Conservation (phyloP, 2,329 filamentous ascomycete genomes). For the Helotiales sp. region DNA sequence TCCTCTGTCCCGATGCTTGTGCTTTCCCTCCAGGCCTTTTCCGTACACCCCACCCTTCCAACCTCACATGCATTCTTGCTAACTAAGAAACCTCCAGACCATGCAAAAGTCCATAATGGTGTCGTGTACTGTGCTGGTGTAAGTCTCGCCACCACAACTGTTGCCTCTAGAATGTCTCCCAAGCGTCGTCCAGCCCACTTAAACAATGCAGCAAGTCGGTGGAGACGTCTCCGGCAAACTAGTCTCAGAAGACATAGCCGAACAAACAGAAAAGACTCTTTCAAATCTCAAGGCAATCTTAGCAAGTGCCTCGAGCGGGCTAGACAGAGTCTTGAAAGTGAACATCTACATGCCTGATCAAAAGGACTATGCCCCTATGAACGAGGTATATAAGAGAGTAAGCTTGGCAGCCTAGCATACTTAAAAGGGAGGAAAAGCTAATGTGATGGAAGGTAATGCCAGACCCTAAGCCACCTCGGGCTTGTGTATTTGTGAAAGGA, state of each 20-base stretch:
- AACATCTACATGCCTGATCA: slow-evolving; percentile 20
- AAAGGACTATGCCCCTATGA: slow-evolving; percentile 15
- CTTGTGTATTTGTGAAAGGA: slow-evolving; percentile 17
- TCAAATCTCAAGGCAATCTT: slow-evolving; percentile 6
- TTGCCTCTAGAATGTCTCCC: too few relatives aligned
- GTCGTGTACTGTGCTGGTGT: slow-evolving; percentile 12
- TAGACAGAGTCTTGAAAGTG: slow-evolving; percentile 17
- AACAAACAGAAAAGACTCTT: slow-evolving; percentile 8
- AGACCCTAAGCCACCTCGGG: slow-evolving; percentile 19
- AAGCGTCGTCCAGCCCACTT: neutral
- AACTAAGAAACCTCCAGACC: neutral
- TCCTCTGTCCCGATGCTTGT: slow-evolving; percentile 9
- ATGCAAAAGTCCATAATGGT: slow-evolving; percentile 11
- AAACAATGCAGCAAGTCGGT: slow-evolving; percentile 5
- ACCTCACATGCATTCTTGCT: neutral
- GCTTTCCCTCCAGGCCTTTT: slow-evolving; percentile 11
- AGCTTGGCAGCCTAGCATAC: neutral
- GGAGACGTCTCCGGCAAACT: slow-evolving; percentile 6
- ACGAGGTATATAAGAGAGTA: slow-evolving; percentile 16
- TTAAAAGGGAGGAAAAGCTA: neutral
- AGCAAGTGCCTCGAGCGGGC: slow-evolving; percentile 2
- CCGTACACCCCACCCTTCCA: neutral
- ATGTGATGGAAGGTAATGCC: slow-evolving; percentile 10
- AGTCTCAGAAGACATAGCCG: slow-evolving; percentile 6
- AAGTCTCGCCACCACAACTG: too few relatives aligned